Evolutionary conservation across 352 stramenopile species (phyloP).

Genomic region (Sclerospora graminicola): DNA sequence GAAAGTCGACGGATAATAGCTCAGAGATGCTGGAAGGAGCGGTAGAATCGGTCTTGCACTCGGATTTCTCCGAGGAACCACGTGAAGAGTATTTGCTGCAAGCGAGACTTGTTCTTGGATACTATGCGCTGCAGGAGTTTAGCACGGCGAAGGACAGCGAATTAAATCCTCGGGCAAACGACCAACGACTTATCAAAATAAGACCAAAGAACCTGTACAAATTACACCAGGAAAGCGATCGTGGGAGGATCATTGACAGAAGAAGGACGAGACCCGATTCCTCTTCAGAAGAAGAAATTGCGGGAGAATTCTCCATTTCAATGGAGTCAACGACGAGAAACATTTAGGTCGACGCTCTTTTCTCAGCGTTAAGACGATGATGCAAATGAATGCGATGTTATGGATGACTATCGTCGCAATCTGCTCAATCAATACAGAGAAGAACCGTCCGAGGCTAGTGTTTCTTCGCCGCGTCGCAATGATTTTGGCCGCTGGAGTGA

Average conservation of each 20-base stretch:
- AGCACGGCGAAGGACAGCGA: constrained; percentile 17
- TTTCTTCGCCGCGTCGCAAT: constrained; percentile 5
- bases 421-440: constrained; percentile 5
- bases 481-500: constrained; percentile 28
- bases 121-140: constrained; percentile 47
- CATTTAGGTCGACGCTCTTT: no score
- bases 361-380: no score
- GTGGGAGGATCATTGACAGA: no score
- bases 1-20: no score
- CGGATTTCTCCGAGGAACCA: constrained; percentile 52
- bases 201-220: background rate
- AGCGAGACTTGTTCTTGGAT: constrained; percentile 58
- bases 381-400: constrained; percentile 13
- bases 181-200: constrained; percentile 2
- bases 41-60: constrained; percentile 55
- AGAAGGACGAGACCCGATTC: background rate
- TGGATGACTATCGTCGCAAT: constrained; percentile 17
- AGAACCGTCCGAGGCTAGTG: constrained; percentile 4
- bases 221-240: no score
- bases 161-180: no score
- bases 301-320: no score
- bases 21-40: no score
- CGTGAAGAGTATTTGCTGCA: constrained; percentile 51
- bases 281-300: no score
- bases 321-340: no score